Base-by-base conservation (phyloP, 371 early-diverging fungal genomes). In the Mortierella sp. region DNA sequence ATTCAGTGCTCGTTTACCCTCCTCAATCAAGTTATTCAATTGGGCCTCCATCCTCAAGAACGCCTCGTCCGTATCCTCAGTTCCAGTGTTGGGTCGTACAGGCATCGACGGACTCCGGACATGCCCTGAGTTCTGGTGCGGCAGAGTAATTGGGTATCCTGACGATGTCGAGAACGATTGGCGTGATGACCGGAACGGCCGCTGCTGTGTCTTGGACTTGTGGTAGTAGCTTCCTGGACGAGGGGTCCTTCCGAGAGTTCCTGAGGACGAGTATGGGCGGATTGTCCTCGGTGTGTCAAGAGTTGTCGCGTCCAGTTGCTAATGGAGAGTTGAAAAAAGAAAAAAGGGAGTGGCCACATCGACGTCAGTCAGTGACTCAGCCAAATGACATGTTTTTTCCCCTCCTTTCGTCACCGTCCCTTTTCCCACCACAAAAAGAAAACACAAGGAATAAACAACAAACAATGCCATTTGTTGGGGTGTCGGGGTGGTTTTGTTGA, bases 31-130 rank as follows among this genome's bases (percentile, higher is more conserved):
- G n/a, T 19, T 76, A 10, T 26, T 76, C n/a, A 85, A 50, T 40
- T 79, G 69, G 4, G 79, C 85, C 31, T 85, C 85, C 85, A 85
- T 79, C 65, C 85, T 76, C 74, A 79, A 52, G 55, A 85, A 79
- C 61, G 70, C 71, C 66, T 85, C 80, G 14, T 85, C 85, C 11
- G 44, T 74, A 29, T 79, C 85, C 52, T 85, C 85, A 2, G 85
- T 77, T 16, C 80, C 80, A 3, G 80, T 74, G 14, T 77, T 70
- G 11, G 77, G 77, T 10, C 77, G 52, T 37, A 64, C 75, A 22
- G 77, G 74, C 77, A 73, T 77, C 10, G 76, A 80, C 22, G 63
- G n/a, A 19, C 68, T 72, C 4, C 76, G 69, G 14, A 70, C 19
- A 31, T 76, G 80, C 3, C 67, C 52, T 5, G 58, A 14, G 10